Base-by-base conservation (phyloP, 2,329 filamentous ascomycete genomes). In the Mollisiaceae sp. region DNA sequence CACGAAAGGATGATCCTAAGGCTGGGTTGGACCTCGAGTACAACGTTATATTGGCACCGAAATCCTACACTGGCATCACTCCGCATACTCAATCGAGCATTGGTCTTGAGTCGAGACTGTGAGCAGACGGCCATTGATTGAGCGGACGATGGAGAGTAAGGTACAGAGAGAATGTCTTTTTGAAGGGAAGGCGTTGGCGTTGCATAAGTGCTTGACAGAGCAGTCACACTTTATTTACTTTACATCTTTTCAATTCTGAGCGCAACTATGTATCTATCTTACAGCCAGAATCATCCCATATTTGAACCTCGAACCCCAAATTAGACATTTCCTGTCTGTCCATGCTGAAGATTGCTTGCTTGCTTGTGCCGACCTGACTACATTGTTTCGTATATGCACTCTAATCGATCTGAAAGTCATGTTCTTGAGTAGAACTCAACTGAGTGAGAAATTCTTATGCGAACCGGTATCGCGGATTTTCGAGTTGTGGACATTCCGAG, bases 1-100 rank as follows among this genome's bases (percentile, higher is more conserved):
- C 59, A 5, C n/a, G 11, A 5, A 41, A 54, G 20, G 56, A 18
- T 22, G 59, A 61, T 38, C 43, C 45, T 18, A 61, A 61, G 20
- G 59, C 59, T 4, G 20, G 12, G 15, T 38, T 61, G 14, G 59
- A 61, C 54, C 32, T 61, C 8, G 45, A 61, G n/a, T 61, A 38
- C 35, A 41, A 61, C 18, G 45, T 61, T 39, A 45, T 50, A 15
- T 22, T 61, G 8, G 45, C 43, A 8, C 39, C 59, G 32, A 52
- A 61, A 24, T 50, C 45, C 22, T 50, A 50, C n/a, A 50, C 20
- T 8, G 45, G 45, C 4, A 24, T 50, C 24, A 50, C 45, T 8
- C 45, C 45, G 20, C 45, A 50, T 22, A 20, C 45, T 11, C 45
- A 50, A 20, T 50, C 45, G 6, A 22, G 18, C n/a, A 50, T 50